These are phyloP conservation scores for Penicillium lividum DNA, from an alignment of 495 filamentous ascomycete genomes.

Conservation along the genomic window DNA sequence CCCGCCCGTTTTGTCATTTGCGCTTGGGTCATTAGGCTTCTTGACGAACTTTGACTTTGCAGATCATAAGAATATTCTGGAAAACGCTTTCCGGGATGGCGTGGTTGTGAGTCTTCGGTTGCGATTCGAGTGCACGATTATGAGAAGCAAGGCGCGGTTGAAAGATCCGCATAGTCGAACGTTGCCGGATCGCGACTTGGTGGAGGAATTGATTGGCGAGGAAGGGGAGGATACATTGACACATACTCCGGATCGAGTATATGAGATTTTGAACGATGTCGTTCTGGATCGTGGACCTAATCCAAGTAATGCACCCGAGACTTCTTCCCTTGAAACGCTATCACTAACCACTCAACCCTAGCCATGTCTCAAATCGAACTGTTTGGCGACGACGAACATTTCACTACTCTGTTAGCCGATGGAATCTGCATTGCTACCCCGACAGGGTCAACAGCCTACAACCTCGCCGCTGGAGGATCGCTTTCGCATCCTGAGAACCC, in stretches of 20 bases:
- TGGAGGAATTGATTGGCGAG: conserved; percentile 85
- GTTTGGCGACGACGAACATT: conserved; percentile 95
- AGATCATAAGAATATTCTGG: conserved; percentile 67
- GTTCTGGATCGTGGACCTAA: conserved; percentile 92
- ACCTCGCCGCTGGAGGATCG: conserved; percentile 92
- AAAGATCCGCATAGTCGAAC: conserved; percentile 25
- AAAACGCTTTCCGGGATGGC: conserved; percentile 73
- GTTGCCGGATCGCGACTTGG: conserved; percentile 61
- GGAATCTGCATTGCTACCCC: conserved; percentile 90
- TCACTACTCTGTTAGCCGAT: conserved; percentile 83
- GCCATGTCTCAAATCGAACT: conserved; percentile 86
- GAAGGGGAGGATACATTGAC: conserved; percentile 78
- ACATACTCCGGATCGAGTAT: conserved; percentile 76
- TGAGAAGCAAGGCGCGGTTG: conserved; percentile 65
- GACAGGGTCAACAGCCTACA: conserved; percentile 95
- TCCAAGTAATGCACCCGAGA: conserved; percentile 59
- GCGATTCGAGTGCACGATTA: conserved; percentile 92
- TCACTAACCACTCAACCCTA: conserved; percentile 28
- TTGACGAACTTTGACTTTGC: conserved; percentile 95
- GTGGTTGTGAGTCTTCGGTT: conserved; percentile 86
- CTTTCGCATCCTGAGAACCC: conserved; percentile 97
- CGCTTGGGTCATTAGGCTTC: conserved; percentile 89
- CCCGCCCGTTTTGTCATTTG: conserved; percentile 88
- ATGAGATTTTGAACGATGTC: conserved; percentile 89
- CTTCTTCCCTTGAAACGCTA: not conserved